These are phyloP conservation scores for Clonostachys sp. DNA, from an alignment of 2,329 filamentous ascomycete genomes.

Conservation along the genomic window DNA sequence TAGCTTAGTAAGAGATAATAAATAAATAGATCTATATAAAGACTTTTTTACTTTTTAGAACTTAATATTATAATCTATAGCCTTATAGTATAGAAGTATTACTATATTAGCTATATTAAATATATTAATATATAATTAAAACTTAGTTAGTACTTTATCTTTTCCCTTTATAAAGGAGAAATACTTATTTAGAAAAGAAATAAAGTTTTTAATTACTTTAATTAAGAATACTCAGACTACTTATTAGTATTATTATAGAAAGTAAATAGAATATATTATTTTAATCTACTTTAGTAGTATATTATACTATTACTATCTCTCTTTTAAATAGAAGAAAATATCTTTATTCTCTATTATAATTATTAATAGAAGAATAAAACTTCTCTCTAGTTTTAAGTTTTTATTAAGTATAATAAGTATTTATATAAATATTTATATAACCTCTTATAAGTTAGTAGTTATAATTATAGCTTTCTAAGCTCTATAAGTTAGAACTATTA, in stretches of 20 bases:
- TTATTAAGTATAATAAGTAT: constrained; percentile 1
- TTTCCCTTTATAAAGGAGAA: not conserved
- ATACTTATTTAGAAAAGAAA: not conserved
- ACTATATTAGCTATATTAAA: too few species aligned
- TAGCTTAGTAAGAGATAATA: too few species aligned
- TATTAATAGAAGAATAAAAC: constrained; percentile 2
- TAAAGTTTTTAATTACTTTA: not conserved
- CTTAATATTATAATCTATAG: too few species aligned
- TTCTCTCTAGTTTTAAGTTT: not conserved
- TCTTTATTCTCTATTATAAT: constrained; percentile 1
- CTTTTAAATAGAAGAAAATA: not conserved
- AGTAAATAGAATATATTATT: not conserved
- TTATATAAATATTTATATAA: constrained; percentile 2
- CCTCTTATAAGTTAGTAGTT: not conserved
- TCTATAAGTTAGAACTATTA: not conserved
- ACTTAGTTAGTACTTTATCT: too few species aligned
- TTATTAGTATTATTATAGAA: not conserved
- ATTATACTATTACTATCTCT: constrained; percentile 1
- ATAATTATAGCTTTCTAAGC: not conserved
- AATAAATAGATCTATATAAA: too few species aligned
- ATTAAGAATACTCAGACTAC: too few species aligned
- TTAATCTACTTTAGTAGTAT: not conserved
- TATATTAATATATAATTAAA: too few species aligned
- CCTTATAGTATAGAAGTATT: too few species aligned
- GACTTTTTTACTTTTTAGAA: too few species aligned